These are phyloP conservation scores for Rhodotorula sp. DNA, from an alignment of 1,284 basidiomycete species.

Conservation along the genomic window DNA sequence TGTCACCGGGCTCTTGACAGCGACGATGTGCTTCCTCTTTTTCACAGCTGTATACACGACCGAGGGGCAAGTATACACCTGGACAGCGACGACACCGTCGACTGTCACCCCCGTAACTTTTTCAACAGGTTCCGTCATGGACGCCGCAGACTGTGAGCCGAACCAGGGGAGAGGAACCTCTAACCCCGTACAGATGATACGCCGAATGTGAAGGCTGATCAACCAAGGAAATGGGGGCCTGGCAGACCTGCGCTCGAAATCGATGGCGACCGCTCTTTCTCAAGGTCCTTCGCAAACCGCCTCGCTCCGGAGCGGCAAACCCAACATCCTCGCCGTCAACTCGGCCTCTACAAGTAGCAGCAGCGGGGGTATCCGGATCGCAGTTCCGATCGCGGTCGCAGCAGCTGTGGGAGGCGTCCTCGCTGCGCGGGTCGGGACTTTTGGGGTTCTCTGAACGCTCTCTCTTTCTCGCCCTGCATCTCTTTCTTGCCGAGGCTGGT, in stretches of 20 bases:
- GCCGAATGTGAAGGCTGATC: too few species aligned
- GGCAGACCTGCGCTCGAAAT: not conserved
- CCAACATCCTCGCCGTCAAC: not conserved
- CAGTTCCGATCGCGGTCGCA: too few species aligned
- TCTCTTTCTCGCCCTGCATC: too few species aligned
- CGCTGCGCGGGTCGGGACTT: too few species aligned
- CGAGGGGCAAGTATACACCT: not conserved
- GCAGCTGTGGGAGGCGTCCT: too few species aligned
- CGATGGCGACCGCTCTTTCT: not conserved
- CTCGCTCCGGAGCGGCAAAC: not conserved
- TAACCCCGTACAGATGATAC: too few species aligned
- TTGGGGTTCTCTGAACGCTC: too few species aligned
- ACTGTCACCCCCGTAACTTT: not conserved
- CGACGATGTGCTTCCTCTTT: not conserved
- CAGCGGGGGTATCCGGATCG: not conserved
- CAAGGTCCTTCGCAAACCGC: not conserved
- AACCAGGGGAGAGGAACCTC: too few species aligned
- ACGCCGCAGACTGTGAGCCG: not conserved
- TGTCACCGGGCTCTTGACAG: too few species aligned
- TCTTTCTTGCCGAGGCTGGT: too few species aligned
- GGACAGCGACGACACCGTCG: not conserved
- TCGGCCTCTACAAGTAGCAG: not conserved
- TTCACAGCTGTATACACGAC: not conserved
- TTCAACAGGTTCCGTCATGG: not conserved
- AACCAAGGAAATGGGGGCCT: too few species aligned